A percentile compares a stretch with the other conserved stretches of the same genome.
Conservation (phyloP, 352 stramenopile genomes). For the Globisporangium solare region DNA sequence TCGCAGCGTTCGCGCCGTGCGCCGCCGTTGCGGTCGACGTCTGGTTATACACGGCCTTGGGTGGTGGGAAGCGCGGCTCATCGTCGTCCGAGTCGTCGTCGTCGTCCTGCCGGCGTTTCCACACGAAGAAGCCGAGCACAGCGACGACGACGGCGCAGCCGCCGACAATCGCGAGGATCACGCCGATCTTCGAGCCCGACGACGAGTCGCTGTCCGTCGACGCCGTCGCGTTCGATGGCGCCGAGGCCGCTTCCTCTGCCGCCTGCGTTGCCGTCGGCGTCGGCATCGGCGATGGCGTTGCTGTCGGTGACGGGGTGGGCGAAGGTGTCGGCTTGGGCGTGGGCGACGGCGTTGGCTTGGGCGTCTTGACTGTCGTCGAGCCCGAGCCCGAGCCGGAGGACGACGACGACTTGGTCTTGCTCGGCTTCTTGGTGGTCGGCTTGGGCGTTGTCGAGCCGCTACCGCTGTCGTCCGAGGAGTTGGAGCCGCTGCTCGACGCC, state of each 20-base stretch:
- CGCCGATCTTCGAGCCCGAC: constrained; percentile 24
- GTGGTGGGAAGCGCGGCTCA: constrained; percentile 16
- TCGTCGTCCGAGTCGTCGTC: constrained; percentile 65
- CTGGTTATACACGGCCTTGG: constrained; percentile 16
- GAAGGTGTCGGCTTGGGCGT: constrained; percentile 26
- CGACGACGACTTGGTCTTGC: constrained; percentile 9
- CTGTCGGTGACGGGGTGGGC: constrained; percentile 16
- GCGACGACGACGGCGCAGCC: constrained; percentile 37
- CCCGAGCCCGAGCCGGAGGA: constrained; percentile 19
- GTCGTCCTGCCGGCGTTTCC: constrained; percentile 50
- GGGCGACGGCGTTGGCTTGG: constrained; percentile 20
- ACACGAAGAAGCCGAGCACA: constrained; percentile 53
- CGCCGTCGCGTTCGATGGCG: constrained; percentile 28
- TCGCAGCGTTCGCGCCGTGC: constrained; percentile 16
- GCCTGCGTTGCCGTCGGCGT: constrained; percentile 17
- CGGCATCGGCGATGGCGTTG: constrained; percentile 15
- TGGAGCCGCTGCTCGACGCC: constrained; percentile 8
- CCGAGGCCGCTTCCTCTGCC: constrained; percentile 6
- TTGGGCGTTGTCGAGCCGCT: constrained; percentile 13
- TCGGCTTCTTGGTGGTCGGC: constrained; percentile 1
- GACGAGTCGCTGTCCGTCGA: constrained; percentile 20
- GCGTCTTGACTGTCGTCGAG: constrained; percentile 16
- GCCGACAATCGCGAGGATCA: constrained; percentile 47
- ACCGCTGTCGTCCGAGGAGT: constrained; percentile 8
- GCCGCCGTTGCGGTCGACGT: constrained; percentile 10